Percentiles rank a stretch among this genome's conserved stretches.
phyloP scores from a whole-genome alignment of 148 eudicot species.

The Rhododendron simsii region DNA sequence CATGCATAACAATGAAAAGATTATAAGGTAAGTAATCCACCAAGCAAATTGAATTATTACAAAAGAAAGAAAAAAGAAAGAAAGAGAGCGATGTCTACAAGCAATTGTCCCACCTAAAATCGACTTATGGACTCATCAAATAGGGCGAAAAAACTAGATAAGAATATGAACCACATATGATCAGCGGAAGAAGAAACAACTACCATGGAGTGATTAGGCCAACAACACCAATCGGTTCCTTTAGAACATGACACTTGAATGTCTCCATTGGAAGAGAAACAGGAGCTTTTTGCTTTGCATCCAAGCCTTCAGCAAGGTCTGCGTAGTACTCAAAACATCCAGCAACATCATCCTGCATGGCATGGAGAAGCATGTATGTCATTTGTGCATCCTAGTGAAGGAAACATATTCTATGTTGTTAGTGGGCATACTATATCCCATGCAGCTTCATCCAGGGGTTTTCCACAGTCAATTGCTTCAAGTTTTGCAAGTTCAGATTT shows the following conservation, averaged over 20 bases:
- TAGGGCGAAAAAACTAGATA: not conserved
- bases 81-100: not conserved
- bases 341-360: constrained; percentile 89
- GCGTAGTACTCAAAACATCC: constrained; percentile 92
- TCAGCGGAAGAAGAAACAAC: constrained; percentile 6
- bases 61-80: not conserved
- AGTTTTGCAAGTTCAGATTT: constrained; percentile 69
- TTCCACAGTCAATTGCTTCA: constrained; percentile 82
- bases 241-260: constrained; percentile 76
- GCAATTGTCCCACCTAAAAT: not conserved
- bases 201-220: constrained; percentile 98
- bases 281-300: constrained; percentile 79
- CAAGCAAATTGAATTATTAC: not conserved
- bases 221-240: constrained; percentile 91
- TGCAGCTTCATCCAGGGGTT: constrained; percentile 83
- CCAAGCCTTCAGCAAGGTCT: constrained; percentile 88
- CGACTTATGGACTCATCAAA: not conserved
- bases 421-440: constrained; percentile 80
- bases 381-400: not conserved
- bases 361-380: constrained; percentile 15
- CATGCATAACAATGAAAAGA: not conserved
- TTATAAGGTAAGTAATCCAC: not conserved
- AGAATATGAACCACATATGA: not conserved
- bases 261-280: constrained; percentile 79
- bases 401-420: not conserved